phyloP scores from a whole-genome alignment of 352 stramenopile species.

The Phytophthora macrochlamydospora region DNA sequence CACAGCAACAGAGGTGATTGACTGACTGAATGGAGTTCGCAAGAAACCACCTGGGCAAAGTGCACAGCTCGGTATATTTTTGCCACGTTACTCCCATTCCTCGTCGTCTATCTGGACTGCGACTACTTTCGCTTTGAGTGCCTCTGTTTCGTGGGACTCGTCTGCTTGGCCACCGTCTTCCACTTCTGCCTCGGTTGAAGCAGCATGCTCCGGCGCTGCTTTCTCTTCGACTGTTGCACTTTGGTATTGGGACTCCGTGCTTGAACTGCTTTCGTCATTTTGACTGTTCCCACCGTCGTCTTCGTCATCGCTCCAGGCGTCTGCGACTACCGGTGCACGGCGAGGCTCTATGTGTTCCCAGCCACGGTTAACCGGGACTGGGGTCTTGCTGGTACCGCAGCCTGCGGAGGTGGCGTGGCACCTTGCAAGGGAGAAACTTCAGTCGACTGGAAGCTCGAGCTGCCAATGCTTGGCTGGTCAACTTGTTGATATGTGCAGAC shows the following conservation, averaged over 20 bases:
- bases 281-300: constrained; percentile 22
- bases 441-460: constrained; percentile 41
- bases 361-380: constrained; percentile 51
- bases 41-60: no score
- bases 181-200: not conserved
- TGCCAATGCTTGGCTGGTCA: constrained; percentile 32
- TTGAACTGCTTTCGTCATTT: constrained; percentile 19
- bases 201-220: not conserved
- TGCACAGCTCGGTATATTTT: not conserved
- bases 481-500: constrained; percentile 53
- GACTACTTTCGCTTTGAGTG: constrained; percentile 30
- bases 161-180: constrained; percentile 8
- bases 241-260: constrained; percentile 15
- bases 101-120: constrained; percentile 33
- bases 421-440: constrained; percentile 62
- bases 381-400: constrained; percentile 23
- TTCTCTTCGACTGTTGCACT: constrained; percentile 17
- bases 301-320: constrained; percentile 86
- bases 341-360: constrained; percentile 76
- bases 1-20: not conserved
- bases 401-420: constrained; percentile 23
- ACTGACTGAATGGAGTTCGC: not conserved
- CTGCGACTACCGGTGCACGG: constrained; percentile 45
- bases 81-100: constrained; percentile 25
- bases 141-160: constrained; percentile 10